Percentiles rank a stretch among this genome's conserved stretches.
phyloP scores from a whole-genome alignment of 1,284 basidiomycete genomes.

The Athelia psychrophila region DNA sequence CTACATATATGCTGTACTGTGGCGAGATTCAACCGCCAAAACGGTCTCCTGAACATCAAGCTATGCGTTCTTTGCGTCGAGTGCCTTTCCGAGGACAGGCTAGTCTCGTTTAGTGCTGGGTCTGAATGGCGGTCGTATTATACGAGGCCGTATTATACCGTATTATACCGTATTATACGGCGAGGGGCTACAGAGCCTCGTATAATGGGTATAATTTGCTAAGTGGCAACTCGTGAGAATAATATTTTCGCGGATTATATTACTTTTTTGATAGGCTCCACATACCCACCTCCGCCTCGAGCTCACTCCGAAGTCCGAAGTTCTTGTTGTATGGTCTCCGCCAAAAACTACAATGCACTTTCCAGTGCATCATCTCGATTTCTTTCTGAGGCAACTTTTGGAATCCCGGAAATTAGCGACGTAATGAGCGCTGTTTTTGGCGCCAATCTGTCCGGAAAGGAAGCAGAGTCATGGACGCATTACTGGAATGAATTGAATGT shows the following conservation, averaged over 20 bases:
- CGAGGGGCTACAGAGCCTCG: background rate
- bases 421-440: background rate
- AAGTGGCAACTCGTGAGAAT: no score
- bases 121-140: background rate
- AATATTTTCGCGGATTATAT: no score
- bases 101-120: background rate
- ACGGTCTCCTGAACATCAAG: no score
- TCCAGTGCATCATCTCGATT: background rate
- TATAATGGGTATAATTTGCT: background rate
- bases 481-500: background rate
- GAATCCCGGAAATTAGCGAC: background rate
- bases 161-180: background rate
- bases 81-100: no score
- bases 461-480: background rate
- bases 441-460: background rate
- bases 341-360: background rate
- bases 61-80: no score
- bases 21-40: no score
- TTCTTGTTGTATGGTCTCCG: background rate
- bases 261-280: no score
- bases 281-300: no score
- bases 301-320: no score
- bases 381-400: background rate
- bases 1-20: no score
- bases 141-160: background rate